These are phyloP conservation scores for Salvia sclarea DNA, from an alignment of 305 asterid genomes.

Conservation along the genomic window DNA sequence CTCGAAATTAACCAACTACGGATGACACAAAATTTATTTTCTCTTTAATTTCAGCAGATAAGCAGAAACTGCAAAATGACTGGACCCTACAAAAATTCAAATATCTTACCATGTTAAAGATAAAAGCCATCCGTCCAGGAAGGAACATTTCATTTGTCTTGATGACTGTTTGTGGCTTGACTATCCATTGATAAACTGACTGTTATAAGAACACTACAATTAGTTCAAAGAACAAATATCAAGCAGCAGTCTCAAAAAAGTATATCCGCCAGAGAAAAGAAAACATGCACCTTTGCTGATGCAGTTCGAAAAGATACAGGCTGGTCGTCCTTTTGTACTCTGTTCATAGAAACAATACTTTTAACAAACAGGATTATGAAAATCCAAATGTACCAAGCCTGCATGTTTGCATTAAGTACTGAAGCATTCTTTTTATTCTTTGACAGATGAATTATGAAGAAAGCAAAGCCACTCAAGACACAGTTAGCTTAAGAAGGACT, in stretches of 20 bases:
- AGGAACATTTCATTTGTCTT: slow-evolving; percentile 98
- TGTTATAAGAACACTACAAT: slow-evolving; percentile 40
- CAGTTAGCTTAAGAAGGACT: not conserved
- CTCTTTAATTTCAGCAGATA: slow-evolving; percentile 8
- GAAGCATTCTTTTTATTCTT: slow-evolving; percentile 7
- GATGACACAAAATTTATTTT: not conserved
- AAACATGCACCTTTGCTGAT: slow-evolving; percentile 67
- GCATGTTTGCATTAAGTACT: not conserved
- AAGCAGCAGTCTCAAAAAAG: slow-evolving; percentile 20
- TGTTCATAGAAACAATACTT: slow-evolving; percentile 40
- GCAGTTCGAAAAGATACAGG: slow-evolving; percentile 81
- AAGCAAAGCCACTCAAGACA: slow-evolving; percentile 2
- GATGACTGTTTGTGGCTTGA: slow-evolving; percentile 80
- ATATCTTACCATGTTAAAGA: slow-evolving; percentile 73
- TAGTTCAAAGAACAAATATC: slow-evolving; percentile 28
- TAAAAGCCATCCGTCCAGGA: slow-evolving; percentile 96
- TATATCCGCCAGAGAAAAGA: not conserved
- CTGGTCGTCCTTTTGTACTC: slow-evolving; percentile 77
- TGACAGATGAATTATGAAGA: not conserved
- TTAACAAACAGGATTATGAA: slow-evolving; percentile 28
- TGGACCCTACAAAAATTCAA: not conserved
- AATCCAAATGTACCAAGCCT: slow-evolving; percentile 11
- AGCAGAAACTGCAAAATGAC: not conserved
- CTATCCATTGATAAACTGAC: slow-evolving; percentile 92
- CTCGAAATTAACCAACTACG: slow-evolving; percentile 3